Evolutionary conservation across 495 filamentous ascomycete genomes (phyloP), one percentile per base, ranked within the genome.

Genomic region (Aspergillus carlsbadensis): DNA sequence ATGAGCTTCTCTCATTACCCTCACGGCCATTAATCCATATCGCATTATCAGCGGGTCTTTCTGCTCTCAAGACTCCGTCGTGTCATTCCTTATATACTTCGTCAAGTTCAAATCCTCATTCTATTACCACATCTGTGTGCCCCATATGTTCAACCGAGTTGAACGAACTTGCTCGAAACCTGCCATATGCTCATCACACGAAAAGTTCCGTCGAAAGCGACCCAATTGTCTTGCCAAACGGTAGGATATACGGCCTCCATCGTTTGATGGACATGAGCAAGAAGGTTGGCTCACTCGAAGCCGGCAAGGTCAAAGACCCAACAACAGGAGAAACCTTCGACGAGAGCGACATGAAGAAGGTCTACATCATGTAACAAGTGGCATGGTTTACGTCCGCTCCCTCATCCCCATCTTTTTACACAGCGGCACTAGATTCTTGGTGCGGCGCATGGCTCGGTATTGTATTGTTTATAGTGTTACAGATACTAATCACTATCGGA

Each of bases 111-210:
- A 87, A 84, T 62, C 78, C 81, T 31, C 74, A 78, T 41, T 85
- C 83, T 5, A 76, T 75, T 0, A 79, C 79, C 0, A 87, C 82
- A 8, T 80, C 83, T 33, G 84, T 96, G 42, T 98, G 94, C 63
- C 95, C 94, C 5, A 98, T 98, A 66, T 98, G 94, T 75, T 90
- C 86, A 36, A 94, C 87, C 2, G 94, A 98, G 69, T 79, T 98
- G 52, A 97, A 98, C 69, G 89, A 89, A 57, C 80, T 98, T 31
- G 94, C 94, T 14, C 79, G 86, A 37, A 86, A 85, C 64, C 86
- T 98, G 54, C 94, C 94, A 13, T 96, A 97, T 64, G 94, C 94
- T 20, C 88, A 96, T 60, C 94, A 98, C 67, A 88, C 86, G 42
- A 94, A 95, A 77, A 96, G 92, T 67, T 87, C 89, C 57, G 87